Conservation (phyloP, 2,329 filamentous ascomycete species). For the Diaporthe citriasiana region DNA sequence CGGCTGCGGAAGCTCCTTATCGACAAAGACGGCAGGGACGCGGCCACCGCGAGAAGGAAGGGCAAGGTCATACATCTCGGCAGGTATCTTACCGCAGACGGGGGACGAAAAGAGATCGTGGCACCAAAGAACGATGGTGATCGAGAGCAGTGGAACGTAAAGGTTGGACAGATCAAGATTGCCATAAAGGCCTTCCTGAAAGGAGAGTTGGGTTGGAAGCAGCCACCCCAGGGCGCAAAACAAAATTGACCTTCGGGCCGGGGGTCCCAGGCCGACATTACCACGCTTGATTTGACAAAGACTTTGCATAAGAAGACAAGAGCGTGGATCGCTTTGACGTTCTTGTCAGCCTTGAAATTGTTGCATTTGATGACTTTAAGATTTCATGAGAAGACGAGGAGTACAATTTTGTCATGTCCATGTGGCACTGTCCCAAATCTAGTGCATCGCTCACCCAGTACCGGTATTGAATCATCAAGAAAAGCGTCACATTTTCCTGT, state of each 20-base stretch:
- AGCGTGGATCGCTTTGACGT: too few relatives aligned
- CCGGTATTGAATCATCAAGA: too few relatives aligned
- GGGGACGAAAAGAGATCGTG: conserved; percentile 36
- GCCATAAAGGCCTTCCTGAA: conserved; percentile 46
- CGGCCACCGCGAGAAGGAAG: conserved; percentile 41
- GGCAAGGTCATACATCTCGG: conserved; percentile 49
- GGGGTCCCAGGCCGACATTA: not conserved
- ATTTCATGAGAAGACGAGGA: too few relatives aligned
- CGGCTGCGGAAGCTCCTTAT: conserved; percentile 45
- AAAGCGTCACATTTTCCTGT: too few relatives aligned
- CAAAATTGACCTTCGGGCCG: not conserved
- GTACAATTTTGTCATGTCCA: too few relatives aligned
- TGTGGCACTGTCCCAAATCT: too few relatives aligned
- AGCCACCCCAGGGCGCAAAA: conserved; percentile 21
- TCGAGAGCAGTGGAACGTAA: conserved; percentile 45
- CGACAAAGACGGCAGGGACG: conserved; percentile 34
- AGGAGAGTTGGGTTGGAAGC: conserved; percentile 46
- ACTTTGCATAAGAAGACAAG: not conserved
- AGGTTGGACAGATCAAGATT: conserved; percentile 45
- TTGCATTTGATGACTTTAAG: too few relatives aligned
- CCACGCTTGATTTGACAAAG: not conserved
- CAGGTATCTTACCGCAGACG: conserved; percentile 39
- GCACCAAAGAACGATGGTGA: conserved; percentile 29
- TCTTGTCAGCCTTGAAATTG: too few relatives aligned
- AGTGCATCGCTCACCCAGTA: too few relatives aligned